Evolutionary conservation across 331 rosid genomes (phyloP).

Genomic region (Acacia pycnantha): DNA sequence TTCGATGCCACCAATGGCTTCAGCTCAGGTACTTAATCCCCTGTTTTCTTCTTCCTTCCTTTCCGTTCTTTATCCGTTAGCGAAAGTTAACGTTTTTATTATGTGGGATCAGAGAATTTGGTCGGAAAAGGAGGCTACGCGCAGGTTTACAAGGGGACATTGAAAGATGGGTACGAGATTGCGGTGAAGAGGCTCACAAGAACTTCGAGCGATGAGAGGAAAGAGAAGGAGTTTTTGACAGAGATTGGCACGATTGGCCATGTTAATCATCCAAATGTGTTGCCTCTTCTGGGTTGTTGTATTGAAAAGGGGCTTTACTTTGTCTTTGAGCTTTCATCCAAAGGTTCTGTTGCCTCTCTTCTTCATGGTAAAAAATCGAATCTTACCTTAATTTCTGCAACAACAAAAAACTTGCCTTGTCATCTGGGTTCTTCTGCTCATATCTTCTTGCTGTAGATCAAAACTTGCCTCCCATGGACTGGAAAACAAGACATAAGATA

Average conservation of each 20-base stretch:
- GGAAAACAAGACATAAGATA: conserved; percentile 74
- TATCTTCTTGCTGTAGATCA: conserved; percentile 44
- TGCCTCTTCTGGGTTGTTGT: conserved; percentile 83
- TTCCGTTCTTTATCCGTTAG: neutral
- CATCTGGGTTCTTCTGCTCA: conserved; percentile 21
- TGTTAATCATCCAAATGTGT: conserved; percentile 69
- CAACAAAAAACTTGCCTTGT: neutral
- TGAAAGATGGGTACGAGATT: conserved; percentile 64
- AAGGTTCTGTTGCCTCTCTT: conserved; percentile 84
- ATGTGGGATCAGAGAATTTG: conserved; percentile 61
- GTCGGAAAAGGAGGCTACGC: conserved; percentile 96
- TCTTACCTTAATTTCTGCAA: neutral
- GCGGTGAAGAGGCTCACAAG: conserved; percentile 89
- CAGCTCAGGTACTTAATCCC: conserved; percentile 54
- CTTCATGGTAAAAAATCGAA: conserved; percentile 66
- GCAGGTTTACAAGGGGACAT: conserved; percentile 80
- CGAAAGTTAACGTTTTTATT: conserved; percentile 7
- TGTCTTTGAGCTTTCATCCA: conserved; percentile 70
- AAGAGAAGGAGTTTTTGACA: conserved; percentile 82
- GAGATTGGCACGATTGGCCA: conserved; percentile 98
- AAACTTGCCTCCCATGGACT: conserved; percentile 58
- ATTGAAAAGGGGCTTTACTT: conserved; percentile 89
- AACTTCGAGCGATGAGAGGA: conserved; percentile 72
- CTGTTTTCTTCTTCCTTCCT: neutral
- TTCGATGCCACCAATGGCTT: conserved; percentile 77